A percentile compares a stretch with the other conserved stretches of the same genome.
These are phyloP conservation scores for Kernera saxatilis DNA, from an alignment of 345 rosid genomes.

Conservation along the genomic window DNA sequence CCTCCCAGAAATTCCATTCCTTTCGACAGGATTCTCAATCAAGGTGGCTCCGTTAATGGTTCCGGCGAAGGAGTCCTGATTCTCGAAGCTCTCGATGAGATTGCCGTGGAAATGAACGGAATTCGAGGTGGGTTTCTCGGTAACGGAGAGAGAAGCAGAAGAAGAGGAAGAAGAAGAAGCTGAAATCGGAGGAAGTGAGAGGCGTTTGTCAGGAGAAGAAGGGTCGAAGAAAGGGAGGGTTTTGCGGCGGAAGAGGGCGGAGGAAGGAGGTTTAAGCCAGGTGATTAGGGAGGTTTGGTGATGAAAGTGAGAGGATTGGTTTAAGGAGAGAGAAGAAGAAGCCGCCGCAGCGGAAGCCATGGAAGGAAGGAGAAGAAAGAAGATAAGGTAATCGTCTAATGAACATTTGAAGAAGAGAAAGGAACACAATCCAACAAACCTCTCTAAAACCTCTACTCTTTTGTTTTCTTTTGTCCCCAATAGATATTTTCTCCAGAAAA, in stretches of 20 bases:
- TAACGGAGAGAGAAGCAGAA: constrained; percentile 39
- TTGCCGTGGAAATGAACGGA: constrained; percentile 33
- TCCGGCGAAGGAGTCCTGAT: constrained; percentile 22
- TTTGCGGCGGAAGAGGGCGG: constrained; percentile 38
- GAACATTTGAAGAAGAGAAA: constrained; percentile 25
- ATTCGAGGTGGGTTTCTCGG: constrained; percentile 21
- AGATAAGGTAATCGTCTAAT: constrained; percentile 33
- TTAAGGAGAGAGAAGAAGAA: constrained; percentile 32
- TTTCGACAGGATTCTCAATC: constrained; percentile 32
- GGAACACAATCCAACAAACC: constrained; percentile 30
- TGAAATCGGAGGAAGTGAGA: constrained; percentile 19
- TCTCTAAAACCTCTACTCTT: constrained; percentile 43
- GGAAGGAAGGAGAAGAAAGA: constrained; percentile 22
- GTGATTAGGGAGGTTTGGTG: constrained; percentile 29
- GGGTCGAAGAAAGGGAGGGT: constrained; percentile 34
- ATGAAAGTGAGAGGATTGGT: constrained; percentile 39
- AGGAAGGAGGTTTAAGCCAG: constrained; percentile 30
- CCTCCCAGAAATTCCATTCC: constrained; percentile 20
- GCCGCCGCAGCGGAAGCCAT: constrained; percentile 48
- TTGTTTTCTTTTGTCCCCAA: constrained; percentile 5
- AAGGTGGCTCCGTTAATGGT: constrained; percentile 24
- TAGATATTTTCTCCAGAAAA: constrained; percentile 9
- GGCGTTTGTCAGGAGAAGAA: constrained; percentile 11
- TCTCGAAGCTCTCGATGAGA: constrained; percentile 44
- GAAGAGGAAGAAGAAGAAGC: constrained; percentile 33